These are phyloP conservation scores for Ceratocystis lukuohia DNA, from an alignment of 2,329 filamentous ascomycete species.

Conservation along the genomic window DNA sequence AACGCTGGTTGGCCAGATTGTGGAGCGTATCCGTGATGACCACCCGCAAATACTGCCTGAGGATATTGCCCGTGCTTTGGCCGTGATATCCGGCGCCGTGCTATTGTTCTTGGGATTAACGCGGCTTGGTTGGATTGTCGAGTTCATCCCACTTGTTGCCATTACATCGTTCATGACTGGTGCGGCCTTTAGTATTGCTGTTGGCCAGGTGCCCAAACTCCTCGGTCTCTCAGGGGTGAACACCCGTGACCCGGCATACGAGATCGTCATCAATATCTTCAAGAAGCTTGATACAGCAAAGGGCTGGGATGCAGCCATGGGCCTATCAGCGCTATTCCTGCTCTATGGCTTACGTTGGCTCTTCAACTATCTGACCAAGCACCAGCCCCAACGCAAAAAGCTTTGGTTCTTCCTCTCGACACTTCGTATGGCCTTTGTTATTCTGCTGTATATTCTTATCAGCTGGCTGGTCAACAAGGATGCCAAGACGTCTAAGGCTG, in stretches of 20 bases:
- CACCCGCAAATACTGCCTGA: conserved; percentile 31
- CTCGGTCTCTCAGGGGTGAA: conserved; percentile 39
- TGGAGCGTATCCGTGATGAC: conserved; percentile 28
- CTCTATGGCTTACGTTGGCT: conserved; percentile 52
- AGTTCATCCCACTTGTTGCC: conserved; percentile 39
- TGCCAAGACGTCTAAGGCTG: conserved; percentile 35
- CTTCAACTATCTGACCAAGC: conserved; percentile 52
- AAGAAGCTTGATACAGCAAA: conserved; percentile 33
- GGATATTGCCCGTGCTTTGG: conserved; percentile 35
- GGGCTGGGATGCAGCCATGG: conserved; percentile 58
- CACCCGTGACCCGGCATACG: conserved; percentile 36
- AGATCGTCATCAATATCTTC: conserved; percentile 39
- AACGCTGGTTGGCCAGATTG: conserved; percentile 37
- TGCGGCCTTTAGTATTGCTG: conserved; percentile 37
- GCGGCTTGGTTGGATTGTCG: conserved; percentile 41
- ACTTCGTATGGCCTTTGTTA: conserved; percentile 65
- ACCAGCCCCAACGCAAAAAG: conserved; percentile 52
- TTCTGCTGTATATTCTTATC: conserved; percentile 66
- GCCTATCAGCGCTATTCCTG: conserved; percentile 52
- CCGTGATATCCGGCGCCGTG: conserved; percentile 36
- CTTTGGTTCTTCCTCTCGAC: conserved; percentile 67
- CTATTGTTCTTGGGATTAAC: conserved; percentile 37
- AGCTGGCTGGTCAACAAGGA: conserved; percentile 57
- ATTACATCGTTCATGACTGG: conserved; percentile 44
- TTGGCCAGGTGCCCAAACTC: conserved; percentile 38